Conservation (phyloP, 805 yeast species). For the Lachancea dasiensis region DNA sequence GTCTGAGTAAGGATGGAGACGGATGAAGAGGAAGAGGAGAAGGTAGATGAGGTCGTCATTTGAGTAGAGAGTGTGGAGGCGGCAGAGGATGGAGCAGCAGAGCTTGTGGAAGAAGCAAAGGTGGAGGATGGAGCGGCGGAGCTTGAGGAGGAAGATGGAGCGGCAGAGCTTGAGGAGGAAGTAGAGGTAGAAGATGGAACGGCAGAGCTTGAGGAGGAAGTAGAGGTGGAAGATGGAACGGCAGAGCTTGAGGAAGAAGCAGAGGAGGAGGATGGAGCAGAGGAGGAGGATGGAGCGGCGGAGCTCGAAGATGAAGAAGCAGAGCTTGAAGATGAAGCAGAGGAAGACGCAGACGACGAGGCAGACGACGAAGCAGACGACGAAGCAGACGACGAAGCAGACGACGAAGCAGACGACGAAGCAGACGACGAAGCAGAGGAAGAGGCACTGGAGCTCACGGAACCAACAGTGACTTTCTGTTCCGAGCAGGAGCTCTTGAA, state of each 20-base stretch:
- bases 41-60: constrained; percentile 13
- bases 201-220: constrained; percentile 13
- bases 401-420: constrained; percentile 26
- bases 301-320: constrained; percentile 33
- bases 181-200: constrained; percentile 18
- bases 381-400: constrained; percentile 15
- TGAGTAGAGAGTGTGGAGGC: constrained; percentile 41
- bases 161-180: constrained; percentile 15
- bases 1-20: constrained; percentile 28
- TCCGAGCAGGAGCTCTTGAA: constrained; percentile 51
- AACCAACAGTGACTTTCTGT: constrained; percentile 36
- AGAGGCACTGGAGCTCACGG: constrained; percentile 29
- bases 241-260: constrained; percentile 14
- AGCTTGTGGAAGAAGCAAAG: constrained; percentile 34
- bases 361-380: constrained; percentile 16
- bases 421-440: constrained; percentile 31
- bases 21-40: constrained; percentile 42
- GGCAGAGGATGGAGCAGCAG: constrained; percentile 1
- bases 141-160: constrained; percentile 18
- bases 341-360: constrained; percentile 25
- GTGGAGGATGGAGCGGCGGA: constrained; percentile 22
- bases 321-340: constrained; percentile 23
- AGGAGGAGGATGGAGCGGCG: constrained; percentile 9
- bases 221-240: constrained; percentile 18
- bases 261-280: constrained; percentile 37